phyloP scores from a whole-genome alignment of 768 basidiomycete genomes.

The Collybiopsis luxurians region DNA sequence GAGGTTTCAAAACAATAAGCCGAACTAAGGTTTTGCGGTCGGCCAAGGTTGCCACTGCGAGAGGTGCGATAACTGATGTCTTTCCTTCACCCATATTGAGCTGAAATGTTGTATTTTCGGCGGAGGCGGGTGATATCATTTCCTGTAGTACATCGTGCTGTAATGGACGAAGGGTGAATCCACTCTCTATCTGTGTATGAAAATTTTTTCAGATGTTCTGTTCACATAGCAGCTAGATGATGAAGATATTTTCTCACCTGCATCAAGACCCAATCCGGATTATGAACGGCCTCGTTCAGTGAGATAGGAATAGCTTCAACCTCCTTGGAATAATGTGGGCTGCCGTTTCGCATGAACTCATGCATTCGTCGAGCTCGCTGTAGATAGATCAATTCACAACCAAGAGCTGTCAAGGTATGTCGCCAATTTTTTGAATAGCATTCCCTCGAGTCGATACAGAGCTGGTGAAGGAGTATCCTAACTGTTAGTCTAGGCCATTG shows the following conservation, averaged over 20 bases:
- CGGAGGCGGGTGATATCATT: constrained; percentile 41
- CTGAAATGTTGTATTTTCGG: constrained; percentile 39
- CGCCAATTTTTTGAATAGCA: constrained; percentile 25
- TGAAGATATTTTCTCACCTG: constrained; percentile 35
- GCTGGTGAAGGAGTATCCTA: constrained; percentile 24
- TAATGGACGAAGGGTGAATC: constrained; percentile 40
- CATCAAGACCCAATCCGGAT: constrained; percentile 43
- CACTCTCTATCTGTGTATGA: constrained; percentile 37
- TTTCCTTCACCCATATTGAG: constrained; percentile 64
- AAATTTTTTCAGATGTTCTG: background rate
- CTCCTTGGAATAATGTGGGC: background rate
- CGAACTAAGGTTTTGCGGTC: constrained; percentile 42
- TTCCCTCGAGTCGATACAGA: constrained; percentile 22
- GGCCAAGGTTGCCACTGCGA: constrained; percentile 36
- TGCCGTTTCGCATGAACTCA: constrained; percentile 9
- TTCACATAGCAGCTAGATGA: no score
- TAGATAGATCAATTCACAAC: constrained; percentile 24
- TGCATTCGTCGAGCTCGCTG: constrained; percentile 38
- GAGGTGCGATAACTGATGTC: constrained; percentile 49
- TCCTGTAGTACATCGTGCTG: constrained; percentile 40
- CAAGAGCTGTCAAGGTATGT: constrained; percentile 23
- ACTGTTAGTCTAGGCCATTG: constrained; percentile 37
- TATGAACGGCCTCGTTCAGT: background rate
- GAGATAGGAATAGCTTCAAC: background rate
- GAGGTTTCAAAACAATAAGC: constrained; percentile 48